Evolutionary conservation across 2,329 filamentous ascomycete species (phyloP).

Genomic region (Hymenotorrendiella dingleyae): DNA sequence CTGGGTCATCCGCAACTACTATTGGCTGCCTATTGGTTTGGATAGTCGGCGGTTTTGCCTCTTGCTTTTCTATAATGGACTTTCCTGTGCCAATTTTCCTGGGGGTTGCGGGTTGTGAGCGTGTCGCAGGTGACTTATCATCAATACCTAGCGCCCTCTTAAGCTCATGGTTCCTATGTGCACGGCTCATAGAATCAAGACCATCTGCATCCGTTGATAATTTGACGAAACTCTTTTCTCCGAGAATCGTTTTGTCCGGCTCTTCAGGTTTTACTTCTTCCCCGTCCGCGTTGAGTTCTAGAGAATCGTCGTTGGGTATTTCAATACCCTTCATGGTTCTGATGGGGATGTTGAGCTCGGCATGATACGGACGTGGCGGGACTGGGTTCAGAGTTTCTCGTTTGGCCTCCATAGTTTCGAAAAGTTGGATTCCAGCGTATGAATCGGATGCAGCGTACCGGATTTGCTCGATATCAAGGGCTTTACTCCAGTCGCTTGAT

Average conservation of each 20-base stretch:
- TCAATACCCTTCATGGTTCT: constrained; percentile 42
- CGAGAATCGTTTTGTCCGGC: neutral
- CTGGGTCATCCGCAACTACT: too few relatives aligned
- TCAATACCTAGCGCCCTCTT: too few relatives aligned
- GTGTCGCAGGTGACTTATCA: too few relatives aligned
- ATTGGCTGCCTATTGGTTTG: too few relatives aligned
- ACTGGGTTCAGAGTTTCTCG: constrained; percentile 59
- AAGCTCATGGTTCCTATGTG: too few relatives aligned
- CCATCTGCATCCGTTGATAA: too few relatives aligned
- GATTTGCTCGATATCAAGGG: constrained; percentile 59
- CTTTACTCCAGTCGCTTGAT: constrained; percentile 65
- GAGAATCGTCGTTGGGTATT: constrained; percentile 23
- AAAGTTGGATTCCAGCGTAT: constrained; percentile 73
- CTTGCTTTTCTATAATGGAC: too few relatives aligned
- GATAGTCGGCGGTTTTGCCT: too few relatives aligned
- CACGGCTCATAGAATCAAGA: too few relatives aligned
- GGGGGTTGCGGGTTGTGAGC: too few relatives aligned
- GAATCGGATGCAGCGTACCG: constrained; percentile 75
- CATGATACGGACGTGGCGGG: constrained; percentile 64
- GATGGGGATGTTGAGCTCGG: constrained; percentile 62
- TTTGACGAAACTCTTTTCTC: too few relatives aligned
- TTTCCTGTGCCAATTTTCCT: too few relatives aligned
- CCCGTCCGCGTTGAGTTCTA: constrained; percentile 25
- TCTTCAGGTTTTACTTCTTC: constrained; percentile 19
- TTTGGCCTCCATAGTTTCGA: constrained; percentile 62